Evolutionary conservation across 2,329 filamentous ascomycete species (phyloP).

Genomic region (Xenoacremonium recifei): DNA sequence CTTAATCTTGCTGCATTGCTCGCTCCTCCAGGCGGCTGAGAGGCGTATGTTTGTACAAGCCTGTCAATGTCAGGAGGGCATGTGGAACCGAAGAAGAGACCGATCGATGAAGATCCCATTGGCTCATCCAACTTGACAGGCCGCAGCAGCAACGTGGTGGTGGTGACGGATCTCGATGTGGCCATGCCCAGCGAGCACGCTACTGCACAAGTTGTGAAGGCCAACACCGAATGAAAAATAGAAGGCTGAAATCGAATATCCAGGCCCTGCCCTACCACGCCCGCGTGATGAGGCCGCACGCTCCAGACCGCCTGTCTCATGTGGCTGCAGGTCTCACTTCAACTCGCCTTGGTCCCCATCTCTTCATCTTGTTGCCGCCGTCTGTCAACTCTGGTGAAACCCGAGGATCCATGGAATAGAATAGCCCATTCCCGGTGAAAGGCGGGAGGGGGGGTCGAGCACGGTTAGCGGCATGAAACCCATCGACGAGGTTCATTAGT

Average conservation of each 20-base stretch:
- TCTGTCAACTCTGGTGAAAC: slow-evolving; percentile 9
- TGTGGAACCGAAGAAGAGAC: too few relatives aligned
- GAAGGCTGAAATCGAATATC: too few relatives aligned
- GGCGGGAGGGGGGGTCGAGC: too few relatives aligned
- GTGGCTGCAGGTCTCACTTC: slow-evolving; percentile 13
- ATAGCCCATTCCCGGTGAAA: slow-evolving; percentile 1
- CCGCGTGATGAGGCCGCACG: too few relatives aligned
- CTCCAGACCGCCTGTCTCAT: slow-evolving; percentile 9
- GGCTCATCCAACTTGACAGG: slow-evolving; percentile 2
- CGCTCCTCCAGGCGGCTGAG: too few relatives aligned
- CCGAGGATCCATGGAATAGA: slow-evolving; percentile 6
- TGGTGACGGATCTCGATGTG: slow-evolving; percentile 1
- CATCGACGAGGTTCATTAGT: too few relatives aligned
- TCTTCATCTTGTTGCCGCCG: slow-evolving; percentile 13
- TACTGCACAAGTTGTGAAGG: neutral
- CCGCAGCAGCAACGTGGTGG: neutral
- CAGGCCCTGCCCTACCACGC: neutral
- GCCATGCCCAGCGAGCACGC: neutral
- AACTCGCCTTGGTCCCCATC: slow-evolving; percentile 9
- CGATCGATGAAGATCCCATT: too few relatives aligned
- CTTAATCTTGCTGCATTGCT: too few relatives aligned
- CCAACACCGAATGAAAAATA: too few relatives aligned
- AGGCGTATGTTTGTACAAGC: too few relatives aligned
- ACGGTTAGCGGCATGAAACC: too few relatives aligned
- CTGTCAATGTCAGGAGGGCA: too few relatives aligned